phyloP scores from a whole-genome alignment of 2,329 filamentous ascomycete genomes.

The Neonectria punicea region DNA sequence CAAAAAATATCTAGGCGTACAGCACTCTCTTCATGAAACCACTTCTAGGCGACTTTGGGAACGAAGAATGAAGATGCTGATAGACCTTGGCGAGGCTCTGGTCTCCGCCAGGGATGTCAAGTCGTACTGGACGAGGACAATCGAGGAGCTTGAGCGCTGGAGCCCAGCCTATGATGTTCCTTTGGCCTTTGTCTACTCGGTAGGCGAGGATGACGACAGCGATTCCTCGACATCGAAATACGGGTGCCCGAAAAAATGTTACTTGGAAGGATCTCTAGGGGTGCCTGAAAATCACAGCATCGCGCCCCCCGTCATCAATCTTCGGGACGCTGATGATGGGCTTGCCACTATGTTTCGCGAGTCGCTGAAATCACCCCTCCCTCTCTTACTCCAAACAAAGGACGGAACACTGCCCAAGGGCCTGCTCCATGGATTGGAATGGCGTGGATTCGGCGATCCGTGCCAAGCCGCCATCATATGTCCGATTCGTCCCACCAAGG shows the following conservation, averaged over 20 bases:
- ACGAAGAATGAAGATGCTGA: constrained; percentile 60
- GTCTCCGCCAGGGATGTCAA: constrained; percentile 56
- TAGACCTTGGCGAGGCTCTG: constrained; percentile 58
- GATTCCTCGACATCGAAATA: constrained; percentile 41
- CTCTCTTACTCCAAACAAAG: constrained; percentile 53
- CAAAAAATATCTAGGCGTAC: constrained; percentile 56
- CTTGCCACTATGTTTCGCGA: constrained; percentile 53
- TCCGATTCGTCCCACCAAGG: constrained; percentile 74
- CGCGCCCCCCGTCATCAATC: constrained; percentile 50
- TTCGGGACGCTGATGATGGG: constrained; percentile 51
- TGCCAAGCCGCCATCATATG: constrained; percentile 74
- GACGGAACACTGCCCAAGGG: constrained; percentile 66
- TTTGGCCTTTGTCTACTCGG: constrained; percentile 62
- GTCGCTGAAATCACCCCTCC: constrained; percentile 51
- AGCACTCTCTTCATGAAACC: constrained; percentile 59
- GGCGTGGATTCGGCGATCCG: constrained; percentile 72
- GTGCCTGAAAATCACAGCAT: constrained; percentile 57
- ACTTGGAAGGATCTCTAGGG: constrained; percentile 57
- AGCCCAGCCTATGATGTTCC: constrained; percentile 60
- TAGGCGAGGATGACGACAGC: constrained; percentile 52
- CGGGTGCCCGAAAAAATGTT: constrained; percentile 50
- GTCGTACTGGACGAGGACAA: constrained; percentile 59
- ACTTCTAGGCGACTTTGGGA: constrained; percentile 61
- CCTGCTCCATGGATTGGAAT: constrained; percentile 68
- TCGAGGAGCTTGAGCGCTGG: constrained; percentile 56